phyloP scores from a whole-genome alignment of 129 eudicot species.

The Solidago caesia region DNA sequence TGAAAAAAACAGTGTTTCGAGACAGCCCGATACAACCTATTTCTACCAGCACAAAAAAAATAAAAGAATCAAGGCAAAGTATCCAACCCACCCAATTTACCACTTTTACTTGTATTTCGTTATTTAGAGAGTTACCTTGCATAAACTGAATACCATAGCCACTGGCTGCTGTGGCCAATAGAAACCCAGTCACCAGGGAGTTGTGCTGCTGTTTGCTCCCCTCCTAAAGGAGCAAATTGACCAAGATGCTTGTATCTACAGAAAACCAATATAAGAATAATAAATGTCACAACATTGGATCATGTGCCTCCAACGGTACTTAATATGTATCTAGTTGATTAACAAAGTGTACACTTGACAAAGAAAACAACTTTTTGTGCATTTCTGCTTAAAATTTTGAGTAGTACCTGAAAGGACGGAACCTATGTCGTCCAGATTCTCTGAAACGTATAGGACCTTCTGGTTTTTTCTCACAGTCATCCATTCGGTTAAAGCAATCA shows the following conservation, averaged over 20 bases:
- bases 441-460: constrained; percentile 87
- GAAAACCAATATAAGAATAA: neutral
- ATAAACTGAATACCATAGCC: constrained; percentile 35
- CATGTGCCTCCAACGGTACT: neutral
- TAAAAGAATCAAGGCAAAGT: too few species aligned
- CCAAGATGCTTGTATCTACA: constrained; percentile 74
- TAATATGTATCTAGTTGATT: neutral
- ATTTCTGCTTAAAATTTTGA: neutral
- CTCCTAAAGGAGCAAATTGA: constrained; percentile 79
- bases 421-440: constrained; percentile 80
- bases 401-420: constrained; percentile 78
- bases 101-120: neutral
- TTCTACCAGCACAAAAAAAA: too few species aligned
- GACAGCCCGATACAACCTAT: too few species aligned
- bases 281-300: neutral
- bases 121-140: constrained; percentile 7
- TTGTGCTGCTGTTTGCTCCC: constrained; percentile 75
- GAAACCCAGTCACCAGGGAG: constrained; percentile 85
- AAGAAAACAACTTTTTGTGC: neutral
- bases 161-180: constrained; percentile 68
- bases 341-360: neutral
- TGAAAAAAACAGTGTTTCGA: too few species aligned
- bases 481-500: constrained; percentile 88
- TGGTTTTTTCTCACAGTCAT: constrained; percentile 69
- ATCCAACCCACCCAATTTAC: neutral